Evolutionary conservation across 768 basidiomycete genomes (phyloP), one percentile per base, ranked within the genome.

Genomic region (Megacollybia marginata): DNA sequence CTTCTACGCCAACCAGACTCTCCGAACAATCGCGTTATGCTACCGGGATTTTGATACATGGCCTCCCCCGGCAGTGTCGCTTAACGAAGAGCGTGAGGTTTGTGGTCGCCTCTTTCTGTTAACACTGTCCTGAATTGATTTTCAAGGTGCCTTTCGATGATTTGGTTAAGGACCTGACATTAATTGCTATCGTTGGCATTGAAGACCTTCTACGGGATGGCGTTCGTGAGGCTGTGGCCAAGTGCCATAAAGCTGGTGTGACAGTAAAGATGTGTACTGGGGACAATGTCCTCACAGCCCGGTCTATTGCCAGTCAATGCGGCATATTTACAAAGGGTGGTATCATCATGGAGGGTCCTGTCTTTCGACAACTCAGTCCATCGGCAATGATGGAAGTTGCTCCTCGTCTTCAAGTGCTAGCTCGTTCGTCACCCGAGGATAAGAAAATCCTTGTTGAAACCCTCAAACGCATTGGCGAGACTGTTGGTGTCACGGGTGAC

Each of bases 221-320:
- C 62, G 96, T 98, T 23, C 80, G 80, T 13, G 79, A 92, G 10
- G 93, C 95, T 15, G 95, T 99, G 42, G 73, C 78, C 42, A 83
- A 89, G 59, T 97, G 94, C 61, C 82, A 82, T 58, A 77, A 73
- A 47, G 95, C 96, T 38, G 94, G 95, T 53, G 93, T 99, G 12
- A 74, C 77, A 19, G 84, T 98, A 69, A 97, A 96, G 71, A 99
- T 97, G 94, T 95, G 92, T 64, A 98, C 96, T 0, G 96, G 95
- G 55, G 94, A 98, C 66, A 97, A 96, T 55, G 91, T 93, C 46
- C 80, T 97, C 47, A 94, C 90, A 0, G 91, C 90, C 46, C 83
- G 92, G n/a, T 96, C 94, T 7, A 99, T 99, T 58, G 95, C 96
- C 18, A 76, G 78, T 1, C 95, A 99, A 60, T 98, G 95, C 59